Evolutionary conservation across 371 early-diverging fungal species (phyloP), one percentile per base, ranked within the genome.

Genomic region (Saksenaea oblongispora): DNA sequence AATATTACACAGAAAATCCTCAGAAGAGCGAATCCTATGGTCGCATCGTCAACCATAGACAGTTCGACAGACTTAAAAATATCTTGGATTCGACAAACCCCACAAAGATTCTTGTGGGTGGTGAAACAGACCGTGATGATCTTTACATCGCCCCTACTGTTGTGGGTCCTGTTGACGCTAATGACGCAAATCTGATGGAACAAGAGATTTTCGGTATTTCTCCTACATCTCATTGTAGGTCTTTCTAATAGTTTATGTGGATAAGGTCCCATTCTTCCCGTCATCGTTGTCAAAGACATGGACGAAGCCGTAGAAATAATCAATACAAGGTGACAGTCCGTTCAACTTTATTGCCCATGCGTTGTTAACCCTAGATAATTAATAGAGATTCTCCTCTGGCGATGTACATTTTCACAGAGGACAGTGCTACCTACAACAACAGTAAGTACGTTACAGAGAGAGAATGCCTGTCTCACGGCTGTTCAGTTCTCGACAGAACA

Each of bases 251-350:
- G 27, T 31, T 56, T 24, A 28, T 10, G 14, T 5, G 15, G 1
- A 53, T 34, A 34, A 31, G 90, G 89, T 3, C 98, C 98, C 3
- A 73, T 97, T 35, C 76, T 98, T 59, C 95, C 95, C 5, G 80
- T 97, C 65, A 74, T 98, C 26, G 84, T 86, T 34, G 84, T 89
- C 35, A 85, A 89, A 13, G 81, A 83, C 59, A 69, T 92, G 26
- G 87, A 94, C 3, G 94, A 91, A 59, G 91, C 92, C 22, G 83
- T 96, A 59, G 73, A 74, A 27, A 84, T 82, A 60, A 80, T 96
- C 65, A 89, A 91, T 67, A 65, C 78, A 35, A 75, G 93, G 94
- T 34, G 79, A 90, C 7, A 31, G 31, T 2, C 61, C 91, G 66
- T 88, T 88, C 18, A 70, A n/a, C 8, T n/a, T 53, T 1, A 35